phyloP scores from a whole-genome alignment of 2,329 filamentous ascomycete genomes.

The Zarea fungicola region DNA sequence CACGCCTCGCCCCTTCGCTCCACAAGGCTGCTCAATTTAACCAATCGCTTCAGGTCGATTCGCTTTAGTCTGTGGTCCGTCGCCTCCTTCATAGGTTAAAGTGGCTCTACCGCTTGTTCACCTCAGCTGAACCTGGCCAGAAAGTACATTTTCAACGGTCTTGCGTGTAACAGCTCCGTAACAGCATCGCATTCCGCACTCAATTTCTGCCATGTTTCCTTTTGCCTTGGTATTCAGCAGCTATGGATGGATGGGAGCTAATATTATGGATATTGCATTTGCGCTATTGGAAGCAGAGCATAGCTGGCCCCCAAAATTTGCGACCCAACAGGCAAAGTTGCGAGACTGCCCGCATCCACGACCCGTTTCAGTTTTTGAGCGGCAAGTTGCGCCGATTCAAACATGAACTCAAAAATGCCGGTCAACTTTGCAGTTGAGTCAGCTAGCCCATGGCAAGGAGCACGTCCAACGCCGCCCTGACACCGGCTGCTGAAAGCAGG shows the following conservation, averaged over 20 bases:
- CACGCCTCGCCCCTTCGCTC: conserved; percentile 1
- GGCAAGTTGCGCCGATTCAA: background rate
- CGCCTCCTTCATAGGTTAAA: background rate
- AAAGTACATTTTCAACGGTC: conserved; percentile 7
- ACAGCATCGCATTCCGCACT: background rate
- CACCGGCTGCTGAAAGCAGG: conserved; percentile 13
- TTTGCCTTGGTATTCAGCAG: background rate
- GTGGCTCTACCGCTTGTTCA: conserved; percentile 11
- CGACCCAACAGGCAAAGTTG: conserved; percentile 8
- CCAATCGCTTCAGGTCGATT: background rate
- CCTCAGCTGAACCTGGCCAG: conserved; percentile 10
- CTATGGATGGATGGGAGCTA: background rate
- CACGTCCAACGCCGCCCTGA: conserved; percentile 1
- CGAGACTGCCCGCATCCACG: background rate
- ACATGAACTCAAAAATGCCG: no score
- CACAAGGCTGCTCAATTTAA: conserved; percentile 10
- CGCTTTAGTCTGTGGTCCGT: conserved; percentile 1
- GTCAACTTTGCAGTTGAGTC: background rate
- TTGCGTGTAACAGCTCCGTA: no score
- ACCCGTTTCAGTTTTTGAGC: background rate
- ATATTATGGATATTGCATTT: background rate
- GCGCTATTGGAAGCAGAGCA: background rate
- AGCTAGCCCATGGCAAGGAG: conserved; percentile 3
- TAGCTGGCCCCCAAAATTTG: background rate
- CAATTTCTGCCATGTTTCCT: background rate